Percentiles rank a stretch among this genome's conserved stretches.
These are phyloP conservation scores for Pleurotus citrinopileatus DNA, from an alignment of 768 basidiomycete genomes.

Conservation along the genomic window DNA sequence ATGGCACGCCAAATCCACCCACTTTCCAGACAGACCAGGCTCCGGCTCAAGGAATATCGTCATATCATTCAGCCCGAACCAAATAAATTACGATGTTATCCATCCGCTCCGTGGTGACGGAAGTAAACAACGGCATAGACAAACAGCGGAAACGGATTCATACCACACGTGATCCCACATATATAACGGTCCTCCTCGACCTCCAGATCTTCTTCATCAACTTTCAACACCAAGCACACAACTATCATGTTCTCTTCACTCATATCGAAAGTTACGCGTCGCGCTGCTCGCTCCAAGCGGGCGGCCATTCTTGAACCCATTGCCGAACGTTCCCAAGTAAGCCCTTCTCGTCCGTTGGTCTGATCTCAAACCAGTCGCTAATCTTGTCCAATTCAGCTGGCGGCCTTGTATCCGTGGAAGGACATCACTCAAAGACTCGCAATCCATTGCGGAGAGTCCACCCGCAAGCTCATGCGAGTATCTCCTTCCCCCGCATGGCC, in stretches of 20 bases:
- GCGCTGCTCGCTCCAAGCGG: neutral
- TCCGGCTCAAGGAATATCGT: too few species aligned
- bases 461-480: neutral
- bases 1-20: too few species aligned
- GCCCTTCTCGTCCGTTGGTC: neutral
- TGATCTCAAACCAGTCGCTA: neutral
- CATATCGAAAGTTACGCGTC: neutral
- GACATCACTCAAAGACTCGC: constrained; percentile 2
- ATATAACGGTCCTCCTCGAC: neutral
- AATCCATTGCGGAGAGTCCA: neutral
- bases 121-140: too few species aligned
- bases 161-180: neutral
- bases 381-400: neutral
- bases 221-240: neutral
- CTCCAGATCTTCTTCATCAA: neutral
- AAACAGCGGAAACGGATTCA: too few species aligned
- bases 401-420: neutral
- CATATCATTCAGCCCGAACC: too few species aligned
- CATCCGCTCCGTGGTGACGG: too few species aligned
- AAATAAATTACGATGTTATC: too few species aligned
- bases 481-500: neutral
- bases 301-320: neutral
- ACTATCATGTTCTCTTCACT: neutral
- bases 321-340: neutral
- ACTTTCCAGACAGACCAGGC: too few species aligned